Conservation (phyloP, 2,329 filamentous ascomycete genomes). For the Talaromyces sp. region DNA sequence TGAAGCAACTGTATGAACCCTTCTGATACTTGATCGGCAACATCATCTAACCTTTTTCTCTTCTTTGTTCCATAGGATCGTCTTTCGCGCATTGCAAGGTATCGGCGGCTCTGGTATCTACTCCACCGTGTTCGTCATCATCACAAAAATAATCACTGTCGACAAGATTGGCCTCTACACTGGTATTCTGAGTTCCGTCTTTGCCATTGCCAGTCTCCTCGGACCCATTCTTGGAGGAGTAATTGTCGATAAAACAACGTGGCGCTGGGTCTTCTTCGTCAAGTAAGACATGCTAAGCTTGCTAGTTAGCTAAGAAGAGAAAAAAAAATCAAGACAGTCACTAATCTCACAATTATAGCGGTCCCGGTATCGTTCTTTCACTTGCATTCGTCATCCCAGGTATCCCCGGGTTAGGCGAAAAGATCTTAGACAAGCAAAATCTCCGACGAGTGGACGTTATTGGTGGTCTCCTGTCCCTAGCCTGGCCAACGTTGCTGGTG, state of each 20-base stretch:
- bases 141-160: background rate
- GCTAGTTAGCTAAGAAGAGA: background rate
- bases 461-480: conserved; percentile 21
- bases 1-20: conserved; percentile 6
- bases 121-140: background rate
- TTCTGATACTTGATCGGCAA: background rate
- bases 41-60: background rate
- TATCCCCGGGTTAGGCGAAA: background rate
- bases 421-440: background rate
- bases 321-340: background rate
- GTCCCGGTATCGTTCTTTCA: background rate
- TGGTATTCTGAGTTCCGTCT: background rate
- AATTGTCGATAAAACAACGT: conserved; percentile 14
- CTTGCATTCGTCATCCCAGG: background rate
- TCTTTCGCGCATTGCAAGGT: conserved; percentile 7
- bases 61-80: background rate
- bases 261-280: conserved; percentile 21
- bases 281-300: conserved; percentile 4
- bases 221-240: conserved; percentile 19
- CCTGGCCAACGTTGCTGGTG: conserved; percentile 12
- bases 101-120: conserved; percentile 6
- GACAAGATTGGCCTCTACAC: background rate
- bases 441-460: conserved; percentile 24
- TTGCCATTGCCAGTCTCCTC: conserved; percentile 2
- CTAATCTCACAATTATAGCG: background rate